phyloP scores from a whole-genome alignment of 129 eudicot genomes.

The Flaveria robusta region DNA sequence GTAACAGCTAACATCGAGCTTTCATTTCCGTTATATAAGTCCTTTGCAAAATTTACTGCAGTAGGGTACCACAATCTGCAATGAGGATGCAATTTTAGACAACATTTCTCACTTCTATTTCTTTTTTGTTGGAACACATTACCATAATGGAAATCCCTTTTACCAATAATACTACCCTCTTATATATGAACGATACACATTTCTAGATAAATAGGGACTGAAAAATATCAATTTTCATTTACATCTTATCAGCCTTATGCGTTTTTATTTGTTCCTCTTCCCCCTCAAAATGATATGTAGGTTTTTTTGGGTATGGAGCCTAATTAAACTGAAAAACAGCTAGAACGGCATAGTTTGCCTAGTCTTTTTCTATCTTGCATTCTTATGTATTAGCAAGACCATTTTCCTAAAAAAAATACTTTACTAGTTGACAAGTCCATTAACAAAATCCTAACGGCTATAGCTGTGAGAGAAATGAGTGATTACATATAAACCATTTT shows the following conservation, averaged over 20 bases:
- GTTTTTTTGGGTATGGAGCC: neutral
- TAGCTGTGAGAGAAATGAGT: neutral
- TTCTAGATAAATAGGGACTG: neutral
- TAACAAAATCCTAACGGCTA: neutral
- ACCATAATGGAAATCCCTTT: neutral
- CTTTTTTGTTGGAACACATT: neutral
- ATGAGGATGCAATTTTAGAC: slow-evolving; percentile 25
- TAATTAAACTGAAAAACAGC: neutral
- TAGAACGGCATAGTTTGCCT: neutral
- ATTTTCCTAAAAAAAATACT: neutral
- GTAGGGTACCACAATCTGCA: slow-evolving; percentile 84
- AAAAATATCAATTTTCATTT: neutral
- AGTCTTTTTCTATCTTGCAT: neutral
- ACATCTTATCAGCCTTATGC: neutral
- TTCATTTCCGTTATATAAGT: slow-evolving; percentile 44
- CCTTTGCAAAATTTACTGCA: slow-evolving; percentile 53
- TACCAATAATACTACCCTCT: neutral
- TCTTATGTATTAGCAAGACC: neutral
- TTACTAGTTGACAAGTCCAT: neutral
- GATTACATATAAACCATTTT: neutral
- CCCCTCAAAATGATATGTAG: neutral
- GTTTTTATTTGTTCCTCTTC: neutral
- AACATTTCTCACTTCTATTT: neutral
- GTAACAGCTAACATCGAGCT: slow-evolving; percentile 73
- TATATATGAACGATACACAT: neutral